A percentile compares a stretch with the other conserved stretches of the same genome.
Evolutionary conservation across 2,329 filamentous ascomycete species (phyloP).

Genomic region (Fonsecaea pugnacius): DNA sequence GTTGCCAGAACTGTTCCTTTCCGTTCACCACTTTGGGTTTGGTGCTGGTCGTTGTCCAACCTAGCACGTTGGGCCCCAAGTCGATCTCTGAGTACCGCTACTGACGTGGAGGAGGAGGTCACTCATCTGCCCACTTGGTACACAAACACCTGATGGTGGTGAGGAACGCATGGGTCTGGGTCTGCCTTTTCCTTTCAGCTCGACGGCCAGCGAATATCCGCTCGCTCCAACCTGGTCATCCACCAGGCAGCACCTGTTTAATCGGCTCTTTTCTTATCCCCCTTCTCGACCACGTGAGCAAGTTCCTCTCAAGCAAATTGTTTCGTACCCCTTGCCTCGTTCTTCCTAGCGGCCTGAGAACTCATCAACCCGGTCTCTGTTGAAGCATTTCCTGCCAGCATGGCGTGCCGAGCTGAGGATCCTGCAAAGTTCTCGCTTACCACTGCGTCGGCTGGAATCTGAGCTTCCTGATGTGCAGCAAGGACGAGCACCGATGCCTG

Average conservation of each 20-base stretch:
- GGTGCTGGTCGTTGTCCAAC: slow-evolving; percentile 10
- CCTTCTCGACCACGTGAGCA: not conserved
- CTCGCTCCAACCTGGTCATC: not conserved
- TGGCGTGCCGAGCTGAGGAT: slow-evolving; percentile 1
- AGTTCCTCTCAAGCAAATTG: not conserved
- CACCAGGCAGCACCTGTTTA: not conserved
- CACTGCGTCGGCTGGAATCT: not conserved
- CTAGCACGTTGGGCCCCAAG: slow-evolving; percentile 8
- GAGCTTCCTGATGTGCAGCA: not conserved
- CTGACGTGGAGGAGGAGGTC: not conserved
- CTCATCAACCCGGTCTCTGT: not conserved
- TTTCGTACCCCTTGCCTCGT: not conserved
- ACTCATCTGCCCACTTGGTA: not conserved
- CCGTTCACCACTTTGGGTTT: slow-evolving; percentile 8
- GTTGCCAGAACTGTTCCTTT: not conserved
- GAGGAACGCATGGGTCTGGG: not conserved
- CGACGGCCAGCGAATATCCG: not conserved
- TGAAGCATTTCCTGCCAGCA: not conserved
- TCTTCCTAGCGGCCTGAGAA: not conserved
- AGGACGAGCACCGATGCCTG: not conserved
- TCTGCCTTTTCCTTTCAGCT: not conserved
- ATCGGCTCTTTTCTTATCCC: not conserved
- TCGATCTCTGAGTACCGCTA: slow-evolving; percentile 9
- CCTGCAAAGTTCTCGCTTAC: slow-evolving; percentile 8
- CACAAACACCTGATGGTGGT: not conserved